These are phyloP conservation scores for Aurantiochytrium sp. DNA, from an alignment of 108 stramenopile species.

Conservation along the genomic window DNA sequence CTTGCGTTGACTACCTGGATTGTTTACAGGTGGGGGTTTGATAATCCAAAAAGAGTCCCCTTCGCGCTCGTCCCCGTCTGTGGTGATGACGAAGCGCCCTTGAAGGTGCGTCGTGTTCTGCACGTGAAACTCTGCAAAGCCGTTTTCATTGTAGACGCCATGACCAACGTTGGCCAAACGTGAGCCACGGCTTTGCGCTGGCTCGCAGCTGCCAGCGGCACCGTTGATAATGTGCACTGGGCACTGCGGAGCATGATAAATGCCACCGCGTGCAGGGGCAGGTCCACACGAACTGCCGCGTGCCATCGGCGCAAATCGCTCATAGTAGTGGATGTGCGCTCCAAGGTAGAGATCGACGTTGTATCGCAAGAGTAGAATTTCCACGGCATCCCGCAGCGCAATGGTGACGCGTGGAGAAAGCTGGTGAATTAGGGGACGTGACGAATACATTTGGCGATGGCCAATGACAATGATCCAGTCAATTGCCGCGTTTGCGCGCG, in stretches of 20 bases:
- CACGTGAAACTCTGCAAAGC: neutral
- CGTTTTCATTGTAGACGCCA: neutral
- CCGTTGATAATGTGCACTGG: slow-evolving; percentile 41
- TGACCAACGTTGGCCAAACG: neutral
- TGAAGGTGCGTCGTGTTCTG: neutral
- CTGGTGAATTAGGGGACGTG: neutral
- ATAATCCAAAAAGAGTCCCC: neutral
- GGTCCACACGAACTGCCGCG: neutral
- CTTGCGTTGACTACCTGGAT: neutral
- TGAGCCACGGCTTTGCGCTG: neutral
- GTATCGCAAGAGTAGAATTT: slow-evolving; percentile 18
- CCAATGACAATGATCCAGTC: slow-evolving; percentile 42
- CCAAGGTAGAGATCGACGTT: slow-evolving; percentile 33
- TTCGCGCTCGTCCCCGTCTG: neutral
- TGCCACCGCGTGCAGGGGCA: neutral
- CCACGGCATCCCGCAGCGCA: slow-evolving; percentile 19
- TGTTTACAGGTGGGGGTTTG: neutral
- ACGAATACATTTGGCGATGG: slow-evolving; percentile 36
- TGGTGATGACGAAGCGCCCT: neutral
- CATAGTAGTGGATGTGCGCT: slow-evolving; percentile 36
- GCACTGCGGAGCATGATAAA: neutral
- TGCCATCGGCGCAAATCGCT: slow-evolving; percentile 16
- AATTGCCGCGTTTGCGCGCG: slow-evolving; percentile 9
- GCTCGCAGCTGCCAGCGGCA: slow-evolving; percentile 43
- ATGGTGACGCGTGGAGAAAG: neutral